Base-by-base conservation (phyloP, 192 early-diverging fungal genomes). In the Podila verticillata region DNA sequence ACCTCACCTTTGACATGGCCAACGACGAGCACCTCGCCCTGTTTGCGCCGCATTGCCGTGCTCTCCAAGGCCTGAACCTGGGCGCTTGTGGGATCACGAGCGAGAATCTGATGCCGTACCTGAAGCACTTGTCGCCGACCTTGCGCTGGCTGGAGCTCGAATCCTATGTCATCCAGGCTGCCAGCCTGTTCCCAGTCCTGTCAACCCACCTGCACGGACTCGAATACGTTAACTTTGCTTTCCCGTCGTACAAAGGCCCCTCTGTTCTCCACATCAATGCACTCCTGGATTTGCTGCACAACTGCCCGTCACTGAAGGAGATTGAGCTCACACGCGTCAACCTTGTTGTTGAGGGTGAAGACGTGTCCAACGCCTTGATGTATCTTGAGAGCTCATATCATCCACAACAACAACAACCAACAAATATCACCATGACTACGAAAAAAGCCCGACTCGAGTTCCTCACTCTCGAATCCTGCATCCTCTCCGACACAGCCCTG, bases 71-170 rank as follows among this genome's bases (percentile, higher is more conserved):
- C 1, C 7, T 66, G 31, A 32, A 26, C 24, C 54, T 66, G 54
- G 22, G 54, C 12, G 10, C 22, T 3, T 58, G n/a, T 24, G 22
- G n/a, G n/a, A 49, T 32, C 65, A 35, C 65, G 9, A n/a, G 10
- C 22, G 34, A 57, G 29, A 34, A 17, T 4, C 54, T 66, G n/a
- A 7, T 49, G 12, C 65, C 54, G 3, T 66, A 48, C 22, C 30
- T 66, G 19, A 28, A 28, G 51, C 31, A 54, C 4, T 7, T 66
- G 15, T 26, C 48, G 0, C 30, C 17, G 7, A 66, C 17, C 2
- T 19, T 66, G 65, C 28, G 51, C 30, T 49, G 17, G 31, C n/a
- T 66, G 20, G 49, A 35, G 7, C 29, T 66, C n/a, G 51, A 66
- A 19, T 54, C 28, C 5, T 35, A 20, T 15, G 15, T 6, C 15